phyloP scores from a whole-genome alignment of 352 stramenopile species.

The Thalassiosira ordinaria region DNA sequence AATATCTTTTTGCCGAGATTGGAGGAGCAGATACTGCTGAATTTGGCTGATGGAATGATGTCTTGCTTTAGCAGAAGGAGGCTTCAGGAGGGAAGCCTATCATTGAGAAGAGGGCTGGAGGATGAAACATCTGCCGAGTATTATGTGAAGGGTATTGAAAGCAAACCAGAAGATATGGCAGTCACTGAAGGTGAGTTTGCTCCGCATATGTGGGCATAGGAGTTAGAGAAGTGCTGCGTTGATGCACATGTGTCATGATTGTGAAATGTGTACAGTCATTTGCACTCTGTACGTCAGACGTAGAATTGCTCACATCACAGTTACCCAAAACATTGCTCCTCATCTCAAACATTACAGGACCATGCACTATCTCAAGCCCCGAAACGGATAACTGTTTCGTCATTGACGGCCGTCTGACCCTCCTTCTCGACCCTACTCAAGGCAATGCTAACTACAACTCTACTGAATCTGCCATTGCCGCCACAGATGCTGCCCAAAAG shows the following conservation, averaged over 20 bases:
- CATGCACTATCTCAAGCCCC: conserved; percentile 24
- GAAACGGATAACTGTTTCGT: conserved; percentile 45
- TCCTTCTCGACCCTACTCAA: conserved; percentile 18
- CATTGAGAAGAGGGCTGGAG: no score
- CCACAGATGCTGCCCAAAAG: conserved; percentile 20
- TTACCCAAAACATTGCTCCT: not conserved
- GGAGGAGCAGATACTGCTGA: conserved; percentile 32
- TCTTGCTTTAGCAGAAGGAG: conserved; percentile 13
- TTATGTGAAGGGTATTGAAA: conserved; percentile 24
- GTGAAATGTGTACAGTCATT: no score
- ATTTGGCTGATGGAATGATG: conserved; percentile 24
- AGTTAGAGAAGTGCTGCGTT: no score
- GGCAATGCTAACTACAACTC: conserved; percentile 8
- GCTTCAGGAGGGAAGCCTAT: no score
- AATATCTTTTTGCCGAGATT: conserved; percentile 28
- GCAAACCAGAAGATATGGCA: conserved; percentile 27
- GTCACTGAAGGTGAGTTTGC: conserved; percentile 30
- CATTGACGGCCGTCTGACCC: conserved; percentile 39
- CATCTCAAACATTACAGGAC: conserved; percentile 1
- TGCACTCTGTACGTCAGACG: no score
- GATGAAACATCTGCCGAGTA: no score
- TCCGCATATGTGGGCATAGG: no score
- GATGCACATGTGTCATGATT: no score
- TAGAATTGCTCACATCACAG: not conserved
- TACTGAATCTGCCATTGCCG: conserved; percentile 8